Evolutionary conservation across 768 basidiomycete genomes (phyloP), one percentile per base, ranked within the genome.

Genomic region (Myochromella boudieri): DNA sequence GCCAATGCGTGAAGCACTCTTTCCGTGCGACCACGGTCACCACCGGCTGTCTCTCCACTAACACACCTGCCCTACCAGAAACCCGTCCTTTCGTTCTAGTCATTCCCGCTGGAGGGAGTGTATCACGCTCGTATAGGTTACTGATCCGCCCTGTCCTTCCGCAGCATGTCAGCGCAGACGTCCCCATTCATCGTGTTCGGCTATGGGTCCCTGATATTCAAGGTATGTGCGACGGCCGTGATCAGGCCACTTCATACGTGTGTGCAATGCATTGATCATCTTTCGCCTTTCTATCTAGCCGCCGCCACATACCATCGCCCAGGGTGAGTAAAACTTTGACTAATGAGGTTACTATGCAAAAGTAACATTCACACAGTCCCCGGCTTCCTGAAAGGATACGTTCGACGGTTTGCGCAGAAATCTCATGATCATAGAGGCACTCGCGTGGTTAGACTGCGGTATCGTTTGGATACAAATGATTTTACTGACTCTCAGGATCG

Each of bases 381-480:
- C 0, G 94, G 94, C 8, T 97, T 85, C 58, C 70, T 97, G 54
- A 95, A 93, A 67, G 90, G 90, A 26, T 93, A 92, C 50, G 89
- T 95, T 0, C 80, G 93, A 1, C 74, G 94, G 21, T 97, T 97
- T 58, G 91, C 93, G 0, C 92, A 95, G 66, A 80, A 81, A 60
- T 95, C 91, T 46, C 89, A 92, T 61, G 94, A 97, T 60, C 94
- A 97, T 65, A 78, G 94, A 9, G 94, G 94, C 15, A 95, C 92
- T 0, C 88, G 84, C 2, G 85, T 92, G 71, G 86, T 88, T 29
- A 42, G 66, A 46, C 7, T n/a, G n/a, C n/a, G n/a, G n/a, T n/a
- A n/a, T n/a, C n/a, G n/a, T n/a, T n/a, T n/a, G n/a, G n/a, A n/a
- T n/a, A n/a, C n/a, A n/a, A n/a, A n/a, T n/a, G n/a, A n/a, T n/a